Evolutionary conservation across 164 flowering plant species (phyloP), one percentile per base, ranked within the genome.

Genomic region (Macadamia integrifolia): DNA sequence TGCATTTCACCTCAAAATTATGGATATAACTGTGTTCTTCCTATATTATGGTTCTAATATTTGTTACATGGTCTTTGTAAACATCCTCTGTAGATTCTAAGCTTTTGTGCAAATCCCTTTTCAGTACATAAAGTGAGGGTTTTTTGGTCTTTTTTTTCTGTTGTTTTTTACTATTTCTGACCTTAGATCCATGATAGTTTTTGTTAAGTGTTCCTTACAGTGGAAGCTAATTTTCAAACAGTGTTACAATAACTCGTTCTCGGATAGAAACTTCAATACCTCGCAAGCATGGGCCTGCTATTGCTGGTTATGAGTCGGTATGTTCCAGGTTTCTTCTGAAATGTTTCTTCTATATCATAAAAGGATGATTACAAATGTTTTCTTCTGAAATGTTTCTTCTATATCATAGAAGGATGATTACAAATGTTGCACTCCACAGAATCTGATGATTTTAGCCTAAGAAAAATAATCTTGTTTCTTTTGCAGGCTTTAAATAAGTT

Each of bases 271-370:
- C 87, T 61, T 87, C 99, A 13, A 94, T 94, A 71, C 99, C 99
- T 61, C 92, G 99, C 74, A 94, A 94, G 82, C 97, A 94, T 78
- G 97, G 99, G n/a, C 97, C 97, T 80, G 93, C 92, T 18, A 80
- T 90, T 72, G 99, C 99, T 80, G 98, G 99, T 75, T 94, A 94
- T 81, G 99, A 94, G 74, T 69, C 83, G 67, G 97, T 90, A 85
- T 60, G 87, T 68, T 70, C 58, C 67, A 43, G 40, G 12, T 64
- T 53, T 35, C 23, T 58, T 48, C 46, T 68, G 53, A 52, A 30
- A 13, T 31, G 53, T 46, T 53, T 44, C 49, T 28, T 14, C 3
- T 71, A 28, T 43, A 28, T 52, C 17, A 29, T 57, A 60, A 6
- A 28, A 15, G 31, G 32, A 17, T 62, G 53, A 63, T 44, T 12